A percentile compares a stretch with the other conserved stretches of the same genome.
These are phyloP conservation scores for Leishmania turanica DNA, from an alignment of 208 protist species.

Conservation along the genomic window DNA sequence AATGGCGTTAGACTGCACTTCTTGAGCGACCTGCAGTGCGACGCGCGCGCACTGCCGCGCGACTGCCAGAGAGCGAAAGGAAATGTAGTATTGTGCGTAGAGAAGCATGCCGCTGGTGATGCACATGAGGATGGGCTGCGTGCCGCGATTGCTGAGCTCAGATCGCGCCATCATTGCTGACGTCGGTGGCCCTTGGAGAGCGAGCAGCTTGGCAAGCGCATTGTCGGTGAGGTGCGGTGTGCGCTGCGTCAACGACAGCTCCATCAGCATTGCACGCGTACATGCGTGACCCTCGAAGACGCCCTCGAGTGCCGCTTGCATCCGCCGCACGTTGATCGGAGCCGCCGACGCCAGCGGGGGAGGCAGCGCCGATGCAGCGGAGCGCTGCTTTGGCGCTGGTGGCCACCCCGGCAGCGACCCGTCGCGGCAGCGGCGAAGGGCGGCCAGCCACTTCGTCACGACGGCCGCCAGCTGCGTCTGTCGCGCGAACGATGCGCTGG, in stretches of 20 bases:
- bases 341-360: not conserved
- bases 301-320: slow-evolving; percentile 24
- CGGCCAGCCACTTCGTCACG: slow-evolving; percentile 29
- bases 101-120: slow-evolving; percentile 83
- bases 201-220: slow-evolving; percentile 40
- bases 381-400: not conserved
- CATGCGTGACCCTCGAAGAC: slow-evolving; percentile 45
- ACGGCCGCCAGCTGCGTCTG: slow-evolving; percentile 41
- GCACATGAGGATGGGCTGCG: slow-evolving; percentile 62
- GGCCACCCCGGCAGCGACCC: not conserved
- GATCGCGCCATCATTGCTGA: slow-evolving; percentile 17
- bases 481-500: slow-evolving; percentile 62
- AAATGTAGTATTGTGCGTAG: slow-evolving; percentile 77
- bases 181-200: slow-evolving; percentile 27
- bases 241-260: slow-evolving; percentile 22
- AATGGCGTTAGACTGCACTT: slow-evolving; percentile 65
- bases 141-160: slow-evolving; percentile 38
- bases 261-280: slow-evolving; percentile 27
- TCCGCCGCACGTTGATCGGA: slow-evolving; percentile 21
- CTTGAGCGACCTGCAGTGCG: slow-evolving; percentile 74
- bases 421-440: slow-evolving; percentile 7
- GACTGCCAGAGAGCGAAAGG: slow-evolving; percentile 50
- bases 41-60: slow-evolving; percentile 67
- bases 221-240: slow-evolving; percentile 37
- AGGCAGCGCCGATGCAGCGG: not conserved